These are phyloP conservation scores for Beverwykella pulmonaria DNA, from an alignment of 495 filamentous ascomycete genomes.

Conservation along the genomic window DNA sequence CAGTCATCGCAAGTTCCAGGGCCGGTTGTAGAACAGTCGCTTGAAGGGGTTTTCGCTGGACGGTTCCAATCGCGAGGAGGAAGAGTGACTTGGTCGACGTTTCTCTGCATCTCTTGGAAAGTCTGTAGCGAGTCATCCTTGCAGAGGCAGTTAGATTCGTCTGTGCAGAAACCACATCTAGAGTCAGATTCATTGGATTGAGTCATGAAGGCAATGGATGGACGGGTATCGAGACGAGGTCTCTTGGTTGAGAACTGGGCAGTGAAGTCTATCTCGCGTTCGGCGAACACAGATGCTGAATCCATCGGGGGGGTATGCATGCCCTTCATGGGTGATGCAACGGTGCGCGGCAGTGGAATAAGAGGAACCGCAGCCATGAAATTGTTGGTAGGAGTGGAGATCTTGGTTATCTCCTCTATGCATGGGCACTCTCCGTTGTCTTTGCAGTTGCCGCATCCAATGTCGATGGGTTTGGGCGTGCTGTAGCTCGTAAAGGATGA, in stretches of 20 bases:
- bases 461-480: conserved; percentile 1
- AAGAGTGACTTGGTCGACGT: conserved; percentile 1
- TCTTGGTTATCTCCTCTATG: conserved; percentile 21
- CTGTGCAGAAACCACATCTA: conserved; percentile 35
- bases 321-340: conserved; percentile 16
- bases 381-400: not conserved
- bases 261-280: conserved; percentile 40
- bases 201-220: conserved; percentile 27
- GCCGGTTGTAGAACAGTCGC: conserved; percentile 3
- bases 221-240: conserved; percentile 7
- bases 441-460: conserved; percentile 33
- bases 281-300: conserved; percentile 4
- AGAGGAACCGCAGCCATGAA: conserved; percentile 27
- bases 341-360: not conserved
- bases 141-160: conserved; percentile 31
- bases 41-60: conserved; percentile 3
- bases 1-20: conserved; percentile 35
- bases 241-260: conserved; percentile 18
- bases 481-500: conserved; percentile 4
- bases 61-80: not conserved
- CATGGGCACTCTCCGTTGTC: conserved; percentile 25
- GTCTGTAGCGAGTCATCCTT: conserved; percentile 13
- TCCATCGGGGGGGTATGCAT: not conserved
- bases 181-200: conserved; percentile 17
- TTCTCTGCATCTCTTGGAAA: not conserved